Percentiles rank a stretch among this genome's conserved stretches.
These are phyloP conservation scores for Gossypium bickii DNA, from an alignment of 345 rosid species.

Conservation along the genomic window DNA sequence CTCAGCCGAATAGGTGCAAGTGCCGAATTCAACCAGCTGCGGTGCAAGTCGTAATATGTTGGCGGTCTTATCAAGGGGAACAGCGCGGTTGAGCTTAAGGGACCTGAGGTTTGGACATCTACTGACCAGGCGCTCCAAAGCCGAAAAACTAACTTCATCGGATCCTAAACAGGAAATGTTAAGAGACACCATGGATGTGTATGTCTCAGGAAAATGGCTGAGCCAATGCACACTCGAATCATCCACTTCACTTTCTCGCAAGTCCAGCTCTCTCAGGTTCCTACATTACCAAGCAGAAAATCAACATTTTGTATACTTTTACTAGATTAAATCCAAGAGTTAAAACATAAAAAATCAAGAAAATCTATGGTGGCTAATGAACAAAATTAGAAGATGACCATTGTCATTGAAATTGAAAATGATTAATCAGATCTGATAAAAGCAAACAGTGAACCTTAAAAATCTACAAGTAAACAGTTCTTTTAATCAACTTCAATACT, in stretches of 20 bases:
- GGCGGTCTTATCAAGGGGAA: constrained; percentile 62
- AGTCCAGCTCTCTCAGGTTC: constrained; percentile 69
- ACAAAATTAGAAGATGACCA: background rate
- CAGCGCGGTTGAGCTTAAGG: constrained; percentile 68
- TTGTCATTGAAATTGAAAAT: constrained; percentile 19
- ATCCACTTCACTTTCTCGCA: constrained; percentile 83
- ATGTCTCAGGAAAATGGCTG: constrained; percentile 72
- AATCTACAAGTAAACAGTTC: too few species aligned
- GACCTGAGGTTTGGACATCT: constrained; percentile 63
- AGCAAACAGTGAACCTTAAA: too few species aligned
- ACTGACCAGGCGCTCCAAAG: constrained; percentile 73
- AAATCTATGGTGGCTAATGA: background rate
- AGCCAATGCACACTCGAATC: constrained; percentile 91
- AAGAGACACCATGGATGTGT: constrained; percentile 69
- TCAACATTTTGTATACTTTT: background rate
- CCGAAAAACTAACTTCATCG: constrained; percentile 61
- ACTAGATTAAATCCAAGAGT: background rate
- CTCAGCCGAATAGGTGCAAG: constrained; percentile 63
- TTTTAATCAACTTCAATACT: too few species aligned
- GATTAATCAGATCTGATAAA: background rate
- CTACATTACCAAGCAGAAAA: constrained; percentile 35
- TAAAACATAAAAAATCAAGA: background rate
- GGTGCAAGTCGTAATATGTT: constrained; percentile 70
- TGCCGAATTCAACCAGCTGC: constrained; percentile 75
- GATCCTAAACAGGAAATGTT: constrained; percentile 76